These are phyloP conservation scores for Amanita subjunquillea DNA, from an alignment of 768 basidiomycete genomes.

Conservation along the genomic window DNA sequence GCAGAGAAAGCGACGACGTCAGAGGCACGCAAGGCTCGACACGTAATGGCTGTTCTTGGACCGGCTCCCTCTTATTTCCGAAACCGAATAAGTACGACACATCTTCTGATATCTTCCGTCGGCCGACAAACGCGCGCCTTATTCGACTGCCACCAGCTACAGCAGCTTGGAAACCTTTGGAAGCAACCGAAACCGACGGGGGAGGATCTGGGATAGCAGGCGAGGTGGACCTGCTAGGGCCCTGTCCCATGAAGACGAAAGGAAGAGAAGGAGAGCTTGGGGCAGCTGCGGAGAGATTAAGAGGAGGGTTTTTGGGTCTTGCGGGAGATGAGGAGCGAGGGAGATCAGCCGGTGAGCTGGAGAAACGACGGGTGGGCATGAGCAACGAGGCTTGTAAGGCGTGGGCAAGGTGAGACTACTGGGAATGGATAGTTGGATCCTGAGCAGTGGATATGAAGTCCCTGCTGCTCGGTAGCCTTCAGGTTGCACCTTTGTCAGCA, in stretches of 20 bases:
- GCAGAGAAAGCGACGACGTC: constrained; percentile 1
- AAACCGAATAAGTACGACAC: constrained; percentile 7
- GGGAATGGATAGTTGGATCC: not conserved
- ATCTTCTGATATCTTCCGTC: constrained; percentile 51
- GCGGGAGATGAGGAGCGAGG: not conserved
- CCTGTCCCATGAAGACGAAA: constrained; percentile 17
- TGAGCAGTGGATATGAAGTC: not conserved
- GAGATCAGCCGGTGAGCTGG: not conserved
- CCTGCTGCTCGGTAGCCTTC: not conserved
- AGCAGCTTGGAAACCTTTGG: constrained; percentile 25
- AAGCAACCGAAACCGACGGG: constrained; percentile 12
- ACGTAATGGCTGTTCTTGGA: constrained; percentile 2
- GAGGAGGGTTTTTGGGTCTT: not conserved
- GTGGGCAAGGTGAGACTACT: constrained; percentile 3
- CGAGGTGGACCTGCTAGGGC: constrained; percentile 15
- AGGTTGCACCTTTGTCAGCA: not conserved
- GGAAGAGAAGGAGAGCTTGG: constrained; percentile 18
- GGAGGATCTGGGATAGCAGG: constrained; percentile 10
- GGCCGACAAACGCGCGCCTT: constrained; percentile 46
- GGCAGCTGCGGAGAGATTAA: constrained; percentile 5
- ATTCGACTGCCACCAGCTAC: constrained; percentile 38
- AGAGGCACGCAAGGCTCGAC: constrained; percentile 2
- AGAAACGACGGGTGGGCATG: not conserved
- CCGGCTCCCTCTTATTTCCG: not conserved
- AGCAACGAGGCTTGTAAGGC: not conserved